Conservation (phyloP, 306 rosid genomes). For the Pyrus betulifolia region DNA sequence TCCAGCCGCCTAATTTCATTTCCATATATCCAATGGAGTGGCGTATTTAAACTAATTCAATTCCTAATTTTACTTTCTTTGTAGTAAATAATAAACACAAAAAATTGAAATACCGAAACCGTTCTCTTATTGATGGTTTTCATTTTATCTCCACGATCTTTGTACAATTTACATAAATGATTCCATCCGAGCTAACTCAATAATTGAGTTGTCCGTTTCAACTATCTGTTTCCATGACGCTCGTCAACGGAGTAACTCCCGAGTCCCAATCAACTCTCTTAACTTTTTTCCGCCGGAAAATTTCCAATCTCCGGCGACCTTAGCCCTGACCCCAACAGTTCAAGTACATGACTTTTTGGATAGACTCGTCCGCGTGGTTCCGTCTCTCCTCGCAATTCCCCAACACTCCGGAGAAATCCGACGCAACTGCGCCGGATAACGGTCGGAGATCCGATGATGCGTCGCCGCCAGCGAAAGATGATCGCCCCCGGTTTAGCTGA, state of each 20-base stretch:
- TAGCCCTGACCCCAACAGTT: conserved; percentile 93
- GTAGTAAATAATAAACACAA: background rate
- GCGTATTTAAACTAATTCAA: too few species aligned
- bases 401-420: conserved; percentile 22
- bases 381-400: conserved; percentile 33
- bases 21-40: too few species aligned
- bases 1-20: too few species aligned
- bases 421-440: conserved; percentile 26
- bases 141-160: background rate
- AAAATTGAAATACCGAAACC: background rate
- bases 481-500: conserved; percentile 35
- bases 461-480: conserved; percentile 21
- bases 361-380: conserved; percentile 61
- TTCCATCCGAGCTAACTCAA: background rate
- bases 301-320: conserved; percentile 10
- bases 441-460: conserved; percentile 31
- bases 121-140: background rate
- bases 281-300: background rate
- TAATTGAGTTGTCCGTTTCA: background rate
- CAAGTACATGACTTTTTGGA: conserved; percentile 77
- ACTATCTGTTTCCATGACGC: background rate
- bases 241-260: background rate
- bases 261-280: background rate
- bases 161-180: conserved; percentile 6
- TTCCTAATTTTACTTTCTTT: too few species aligned